Evolutionary conservation across 257 asterid genomes (phyloP).

Genomic region (Capsicum chinense): DNA sequence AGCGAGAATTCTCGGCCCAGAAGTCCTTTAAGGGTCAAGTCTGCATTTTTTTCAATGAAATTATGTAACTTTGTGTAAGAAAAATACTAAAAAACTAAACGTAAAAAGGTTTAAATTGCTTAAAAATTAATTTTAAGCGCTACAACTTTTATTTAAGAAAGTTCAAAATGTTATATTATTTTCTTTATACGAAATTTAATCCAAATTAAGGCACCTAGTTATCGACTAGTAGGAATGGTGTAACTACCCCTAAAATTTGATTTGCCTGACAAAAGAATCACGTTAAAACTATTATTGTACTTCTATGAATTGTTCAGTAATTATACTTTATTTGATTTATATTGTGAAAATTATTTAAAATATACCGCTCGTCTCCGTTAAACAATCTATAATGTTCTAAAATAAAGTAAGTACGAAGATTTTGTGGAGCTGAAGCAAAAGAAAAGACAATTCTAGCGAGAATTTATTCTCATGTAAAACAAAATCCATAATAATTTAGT

Average conservation of each 20-base stretch:
- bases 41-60: not conserved
- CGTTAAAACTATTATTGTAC: not conserved
- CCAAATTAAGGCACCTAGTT: not conserved
- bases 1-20: not conserved
- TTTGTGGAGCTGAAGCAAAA: not conserved
- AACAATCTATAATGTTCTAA: not conserved
- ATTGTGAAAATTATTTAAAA: not conserved
- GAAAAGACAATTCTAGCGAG: not conserved
- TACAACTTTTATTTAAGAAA: not conserved
- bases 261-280: not conserved
- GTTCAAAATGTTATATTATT: not conserved
- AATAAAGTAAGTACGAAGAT: not conserved
- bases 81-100: not conserved
- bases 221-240: not conserved
- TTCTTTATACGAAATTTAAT: not conserved
- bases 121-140: not conserved
- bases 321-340: not conserved
- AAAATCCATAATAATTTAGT: not conserved
- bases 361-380: not conserved
- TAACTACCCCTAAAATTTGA: not conserved
- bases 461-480: not conserved
- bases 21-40: not conserved
- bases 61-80: not conserved
- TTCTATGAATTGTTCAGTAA: not conserved
- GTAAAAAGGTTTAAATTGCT: not conserved